Evolutionary conservation across 768 basidiomycete species (phyloP), one percentile per base, ranked within the genome.

Genomic region (Kwoniella mangroviensis): DNA sequence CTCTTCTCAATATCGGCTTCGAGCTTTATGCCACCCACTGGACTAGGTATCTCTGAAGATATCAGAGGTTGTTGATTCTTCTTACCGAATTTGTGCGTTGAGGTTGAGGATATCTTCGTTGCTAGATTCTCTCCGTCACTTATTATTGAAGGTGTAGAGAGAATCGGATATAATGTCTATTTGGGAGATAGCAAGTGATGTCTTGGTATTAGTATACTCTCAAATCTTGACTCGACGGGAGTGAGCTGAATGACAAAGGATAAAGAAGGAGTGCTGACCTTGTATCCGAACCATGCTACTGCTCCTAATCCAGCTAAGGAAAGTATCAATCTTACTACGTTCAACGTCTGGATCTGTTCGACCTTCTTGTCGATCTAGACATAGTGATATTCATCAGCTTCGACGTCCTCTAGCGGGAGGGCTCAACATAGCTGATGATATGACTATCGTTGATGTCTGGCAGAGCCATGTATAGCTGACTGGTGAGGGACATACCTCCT

Each of bases 1-100:
- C 66, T 41, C 66, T 68, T 72, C 41, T 64, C 66, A 15, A 63
- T 66, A 40, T 72, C 70, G 4, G 70, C 70, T 26, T 67, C 52
- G n/a, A 72, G 49, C 34, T 62, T 64, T 4, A 72, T 67, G 4
- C 62, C 62, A 9, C 64, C 63, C 5, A 24, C 51, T 3, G 54
- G 40, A 13, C 42, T 51, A 43, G 65, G 62, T 19, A 57, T 24
- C 19, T 72, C 70, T 1, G 28, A 49, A 13, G 70, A 63, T 60
- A 34, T 34, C 34, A 54, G 58, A 19, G 68, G 40, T 13, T 57
- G 21, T 24, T 51, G n/a, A 28, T 34, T 49, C 34, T 55, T 70
- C 2, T 65, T 62, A 24, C 66, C 66, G 53, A 72, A 72, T 60
- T 59, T 72, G 53, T 12, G 52, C 24, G 28, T 22, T 43, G 67